These are phyloP conservation scores for Irpex sp. DNA, from an alignment of 1,284 basidiomycete species.

Conservation along the genomic window DNA sequence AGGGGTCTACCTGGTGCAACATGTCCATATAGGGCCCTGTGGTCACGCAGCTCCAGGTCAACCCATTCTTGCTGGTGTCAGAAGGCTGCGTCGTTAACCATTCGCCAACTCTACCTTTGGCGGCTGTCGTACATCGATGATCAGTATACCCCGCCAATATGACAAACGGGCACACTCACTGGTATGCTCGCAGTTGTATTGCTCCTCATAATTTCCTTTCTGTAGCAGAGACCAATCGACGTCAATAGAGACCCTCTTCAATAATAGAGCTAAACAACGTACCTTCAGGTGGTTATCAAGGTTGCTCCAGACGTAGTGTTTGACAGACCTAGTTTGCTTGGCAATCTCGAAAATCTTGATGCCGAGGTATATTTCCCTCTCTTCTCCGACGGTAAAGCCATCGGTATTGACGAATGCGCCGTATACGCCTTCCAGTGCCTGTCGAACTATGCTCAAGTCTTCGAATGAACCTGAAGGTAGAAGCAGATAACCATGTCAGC, in stretches of 20 bases:
- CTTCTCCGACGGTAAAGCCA: constrained; percentile 42
- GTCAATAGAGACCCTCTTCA: background rate
- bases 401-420: constrained; percentile 47
- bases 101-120: constrained; percentile 17
- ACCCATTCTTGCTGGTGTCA: constrained; percentile 17
- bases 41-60: constrained; percentile 37
- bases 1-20: constrained; percentile 16
- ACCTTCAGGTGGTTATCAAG: constrained; percentile 45
- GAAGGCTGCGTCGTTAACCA: constrained; percentile 18
- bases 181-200: constrained; percentile 24
- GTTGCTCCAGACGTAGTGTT: constrained; percentile 46
- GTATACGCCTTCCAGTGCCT: constrained; percentile 39
- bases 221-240: constrained; percentile 9
- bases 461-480: constrained; percentile 16
- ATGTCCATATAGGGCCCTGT: constrained; percentile 34
- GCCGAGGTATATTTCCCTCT: constrained; percentile 38
- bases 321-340: constrained; percentile 32
- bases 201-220: constrained; percentile 32
- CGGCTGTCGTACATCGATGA: constrained; percentile 3
- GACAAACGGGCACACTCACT: background rate
- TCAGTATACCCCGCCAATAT: background rate
- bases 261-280: constrained; percentile 13
- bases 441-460: constrained; percentile 28
- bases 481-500: background rate
- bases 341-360: constrained; percentile 48